Base-by-base conservation (phyloP, 805 yeast species). In the Kluyveromyces aestuarii region DNA sequence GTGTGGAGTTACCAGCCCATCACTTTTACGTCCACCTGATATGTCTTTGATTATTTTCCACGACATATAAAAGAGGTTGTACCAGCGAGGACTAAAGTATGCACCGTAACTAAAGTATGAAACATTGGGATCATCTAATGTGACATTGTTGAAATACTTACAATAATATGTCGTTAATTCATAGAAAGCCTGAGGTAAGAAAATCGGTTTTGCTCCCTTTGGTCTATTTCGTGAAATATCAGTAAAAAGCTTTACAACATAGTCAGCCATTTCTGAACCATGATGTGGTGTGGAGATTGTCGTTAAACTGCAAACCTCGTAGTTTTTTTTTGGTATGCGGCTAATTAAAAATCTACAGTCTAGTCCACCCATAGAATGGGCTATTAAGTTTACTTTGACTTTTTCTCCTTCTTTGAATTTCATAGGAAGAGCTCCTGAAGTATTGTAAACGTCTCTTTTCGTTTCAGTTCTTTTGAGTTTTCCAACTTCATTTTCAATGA, bases 281-380 rank as follows among this genome's bases (percentile, higher is more conserved):
- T 74, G 78, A 67, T 89, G 97, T 0, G 97, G 97, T 0, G 96
- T 87, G 0, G 93, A 79, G 0, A 89, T 73, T 0, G 97, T 89
- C 1, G 96, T 88, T 27, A 89, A 68, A 40, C 93, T 84, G 1
- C 74, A 79, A 8, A 90, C 84, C 55, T 79, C 69, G 55, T 79
- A 82, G 40, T 73, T 66, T 36, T 68, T 61, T 25, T 73, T 55
- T 44, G 71, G 64, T 3, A 84, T 61, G 44, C 75, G 70, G 0
- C 86, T 74, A 2, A 88, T 84, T 54, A 90, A 64, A 60, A 81
- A 87, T 46, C 97, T 69, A 35, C 89, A 79, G 60, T 90, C 96
- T 30, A 89, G 68, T 0, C 97, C 97, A 6, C 97, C 97, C 96
- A 89, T 88, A 0, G 96, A 87, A 61, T 89, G 97, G 6, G 93